Conservation (phyloP, 805 yeast genomes). For the Vanderwaltozyma verrucispora region DNA sequence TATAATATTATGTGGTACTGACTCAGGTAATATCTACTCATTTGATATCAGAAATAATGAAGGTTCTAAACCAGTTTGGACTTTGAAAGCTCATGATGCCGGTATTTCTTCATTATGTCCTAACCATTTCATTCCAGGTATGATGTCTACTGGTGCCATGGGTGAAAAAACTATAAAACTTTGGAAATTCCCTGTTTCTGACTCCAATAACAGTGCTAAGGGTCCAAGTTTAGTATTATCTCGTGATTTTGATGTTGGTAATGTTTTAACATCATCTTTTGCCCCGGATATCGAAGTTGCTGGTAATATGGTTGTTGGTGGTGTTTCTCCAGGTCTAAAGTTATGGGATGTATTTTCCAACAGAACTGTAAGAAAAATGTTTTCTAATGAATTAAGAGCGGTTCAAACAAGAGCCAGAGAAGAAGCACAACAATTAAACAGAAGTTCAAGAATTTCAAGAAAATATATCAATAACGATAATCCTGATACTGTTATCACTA, state of each 20-base stretch:
- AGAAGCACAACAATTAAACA: conserved; percentile 45
- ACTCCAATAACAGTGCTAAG: conserved; percentile 19
- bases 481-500: conserved; percentile 48
- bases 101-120: conserved; percentile 78
- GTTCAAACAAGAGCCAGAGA: conserved; percentile 49
- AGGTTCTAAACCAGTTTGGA: conserved; percentile 71
- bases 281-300: conserved; percentile 82
- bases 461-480: conserved; percentile 44
- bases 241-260: conserved; percentile 90
- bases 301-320: conserved; percentile 80
- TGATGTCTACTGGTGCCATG: conserved; percentile 82
- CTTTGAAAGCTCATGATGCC: conserved; percentile 92
- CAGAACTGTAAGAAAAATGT: conserved; percentile 59
- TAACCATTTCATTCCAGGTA: conserved; percentile 55
- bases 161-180: conserved; percentile 78
- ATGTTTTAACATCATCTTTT: conserved; percentile 71
- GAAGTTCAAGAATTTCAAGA: conserved; percentile 65
- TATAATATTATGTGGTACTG: conserved; percentile 78
- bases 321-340: conserved; percentile 73
- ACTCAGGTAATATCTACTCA: conserved; percentile 78
- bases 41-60: conserved; percentile 65
- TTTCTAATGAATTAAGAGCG: conserved; percentile 45
- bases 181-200: conserved; percentile 60
- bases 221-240: conserved; percentile 81
- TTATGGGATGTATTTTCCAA: conserved; percentile 90